Evolutionary conservation across 2,329 filamentous ascomycete species (phyloP).

Genomic region (Aspergillus sp.): DNA sequence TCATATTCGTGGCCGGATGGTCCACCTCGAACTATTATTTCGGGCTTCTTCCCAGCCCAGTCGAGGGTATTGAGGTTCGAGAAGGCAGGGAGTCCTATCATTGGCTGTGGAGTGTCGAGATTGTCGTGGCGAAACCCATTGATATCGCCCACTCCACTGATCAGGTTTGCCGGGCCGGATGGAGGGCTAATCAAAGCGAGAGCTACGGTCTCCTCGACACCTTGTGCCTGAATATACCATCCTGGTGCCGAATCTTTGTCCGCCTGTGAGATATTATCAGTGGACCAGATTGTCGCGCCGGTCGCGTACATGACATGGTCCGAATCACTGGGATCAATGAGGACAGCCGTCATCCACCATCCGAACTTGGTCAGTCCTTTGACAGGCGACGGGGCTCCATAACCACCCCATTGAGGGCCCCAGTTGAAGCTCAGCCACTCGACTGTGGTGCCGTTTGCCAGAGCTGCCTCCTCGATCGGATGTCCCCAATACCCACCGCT

Average conservation of each 20-base stretch:
- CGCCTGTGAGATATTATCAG: constrained; percentile 8
- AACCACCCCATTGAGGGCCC: constrained; percentile 15
- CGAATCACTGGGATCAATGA: constrained; percentile 12
- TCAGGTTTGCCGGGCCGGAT: constrained; percentile 8
- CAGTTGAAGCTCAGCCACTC: constrained; percentile 18
- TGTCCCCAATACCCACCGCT: constrained; percentile 15
- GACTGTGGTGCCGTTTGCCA: constrained; percentile 12
- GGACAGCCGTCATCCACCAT: constrained; percentile 17
- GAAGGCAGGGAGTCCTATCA: constrained; percentile 14
- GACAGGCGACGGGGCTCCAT: constrained; percentile 14
- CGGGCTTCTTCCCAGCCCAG: constrained; percentile 13
- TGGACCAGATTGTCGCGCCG: constrained; percentile 16
- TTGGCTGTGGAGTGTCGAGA: constrained; percentile 13
- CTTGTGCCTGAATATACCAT: constrained; percentile 15
- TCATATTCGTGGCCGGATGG: constrained; percentile 14
- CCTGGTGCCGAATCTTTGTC: constrained; percentile 8
- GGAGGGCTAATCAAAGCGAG: constrained; percentile 14
- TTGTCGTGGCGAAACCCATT: constrained; percentile 11
- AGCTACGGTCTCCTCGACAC: constrained; percentile 13
- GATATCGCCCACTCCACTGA: constrained; percentile 11
- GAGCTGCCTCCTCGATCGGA: constrained; percentile 14
- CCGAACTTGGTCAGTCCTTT: constrained; percentile 15
- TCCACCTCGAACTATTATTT: constrained; percentile 12
- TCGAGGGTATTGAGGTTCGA: constrained; percentile 16
- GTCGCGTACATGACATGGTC: constrained; percentile 14